Evolutionary conservation across 1,139 yeast genomes (phyloP).

Genomic region (Protomyces lactucae-debilis): DNA sequence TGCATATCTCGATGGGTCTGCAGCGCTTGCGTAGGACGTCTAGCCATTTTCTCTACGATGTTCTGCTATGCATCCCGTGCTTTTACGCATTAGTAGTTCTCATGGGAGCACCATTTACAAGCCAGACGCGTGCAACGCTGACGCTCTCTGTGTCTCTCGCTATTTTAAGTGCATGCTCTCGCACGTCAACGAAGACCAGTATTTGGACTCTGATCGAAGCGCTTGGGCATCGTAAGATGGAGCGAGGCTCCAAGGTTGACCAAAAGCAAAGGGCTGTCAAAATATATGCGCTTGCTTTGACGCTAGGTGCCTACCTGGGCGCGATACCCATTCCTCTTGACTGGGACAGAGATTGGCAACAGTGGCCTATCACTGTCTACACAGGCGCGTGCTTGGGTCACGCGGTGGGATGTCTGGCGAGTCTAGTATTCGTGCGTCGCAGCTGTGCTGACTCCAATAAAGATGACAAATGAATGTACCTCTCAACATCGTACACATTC

Average conservation of each 20-base stretch:
- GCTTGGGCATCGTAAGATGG: background rate
- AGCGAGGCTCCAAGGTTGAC: background rate
- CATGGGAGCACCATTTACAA: constrained; percentile 24
- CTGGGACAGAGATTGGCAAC: constrained; percentile 98
- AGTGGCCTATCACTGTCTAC: constrained; percentile 88
- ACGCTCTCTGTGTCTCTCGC: constrained; percentile 1
- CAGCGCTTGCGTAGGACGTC: too few relatives aligned
- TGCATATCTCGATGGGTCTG: background rate
- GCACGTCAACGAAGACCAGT: background rate
- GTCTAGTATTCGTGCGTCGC: constrained; percentile 7
- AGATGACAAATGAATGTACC: too few relatives aligned
- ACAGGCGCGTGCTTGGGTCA: constrained; percentile 76
- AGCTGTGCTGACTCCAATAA: too few relatives aligned
- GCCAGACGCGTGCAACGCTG: background rate
- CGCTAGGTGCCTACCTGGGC: constrained; percentile 85
- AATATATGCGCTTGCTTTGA: constrained; percentile 42
- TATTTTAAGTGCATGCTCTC: background rate
- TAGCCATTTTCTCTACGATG: background rate
- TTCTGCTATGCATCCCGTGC: background rate
- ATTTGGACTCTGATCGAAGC: background rate
- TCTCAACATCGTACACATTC: too few relatives aligned
- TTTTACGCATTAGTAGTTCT: constrained; percentile 1
- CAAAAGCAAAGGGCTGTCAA: background rate
- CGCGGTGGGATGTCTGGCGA: constrained; percentile 48
- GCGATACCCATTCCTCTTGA: constrained; percentile 91